Percentiles rank a stretch among this genome's conserved stretches.
phyloP scores from a whole-genome alignment of 2,329 filamentous ascomycete genomes.

The Penicillium glabrum region DNA sequence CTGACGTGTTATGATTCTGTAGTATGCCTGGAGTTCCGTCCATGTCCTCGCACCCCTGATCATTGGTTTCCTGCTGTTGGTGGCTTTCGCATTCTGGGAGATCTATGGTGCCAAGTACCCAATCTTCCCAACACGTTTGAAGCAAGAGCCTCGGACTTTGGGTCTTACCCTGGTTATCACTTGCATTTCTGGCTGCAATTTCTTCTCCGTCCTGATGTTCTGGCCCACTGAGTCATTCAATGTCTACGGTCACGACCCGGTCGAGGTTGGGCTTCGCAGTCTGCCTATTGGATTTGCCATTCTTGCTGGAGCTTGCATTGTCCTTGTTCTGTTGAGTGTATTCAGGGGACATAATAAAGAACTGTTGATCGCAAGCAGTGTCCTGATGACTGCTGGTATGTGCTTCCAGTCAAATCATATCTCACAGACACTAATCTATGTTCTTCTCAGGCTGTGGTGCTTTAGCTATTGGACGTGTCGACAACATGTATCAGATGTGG shows the following conservation, averaged over 20 bases:
- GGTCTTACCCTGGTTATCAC: slow-evolving; percentile 57
- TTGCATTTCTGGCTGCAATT: slow-evolving; percentile 60
- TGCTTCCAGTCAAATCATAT: neutral
- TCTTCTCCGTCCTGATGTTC: slow-evolving; percentile 57
- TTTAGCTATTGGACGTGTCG: slow-evolving; percentile 49
- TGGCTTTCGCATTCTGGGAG: slow-evolving; percentile 50
- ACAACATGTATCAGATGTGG: slow-evolving; percentile 58
- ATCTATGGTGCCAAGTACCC: slow-evolving; percentile 47
- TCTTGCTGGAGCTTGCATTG: slow-evolving; percentile 60
- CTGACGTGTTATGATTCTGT: neutral
- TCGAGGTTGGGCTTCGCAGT: slow-evolving; percentile 64
- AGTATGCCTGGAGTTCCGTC: slow-evolving; percentile 47
- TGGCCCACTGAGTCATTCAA: slow-evolving; percentile 67
- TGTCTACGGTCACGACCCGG: slow-evolving; percentile 64
- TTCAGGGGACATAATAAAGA: slow-evolving; percentile 60
- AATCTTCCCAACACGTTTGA: slow-evolving; percentile 46
- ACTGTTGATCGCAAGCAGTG: slow-evolving; percentile 59
- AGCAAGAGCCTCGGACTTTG: slow-evolving; percentile 52
- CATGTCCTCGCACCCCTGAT: slow-evolving; percentile 49
- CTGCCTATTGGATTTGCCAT: slow-evolving; percentile 66
- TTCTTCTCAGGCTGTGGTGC: slow-evolving; percentile 51
- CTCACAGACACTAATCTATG: neutral
- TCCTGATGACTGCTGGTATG: slow-evolving; percentile 64
- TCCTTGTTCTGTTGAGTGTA: slow-evolving; percentile 57
- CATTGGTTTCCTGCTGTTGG: slow-evolving; percentile 43